phyloP scores from a whole-genome alignment of 495 filamentous ascomycete genomes.

The Daldinia bambusicola region DNA sequence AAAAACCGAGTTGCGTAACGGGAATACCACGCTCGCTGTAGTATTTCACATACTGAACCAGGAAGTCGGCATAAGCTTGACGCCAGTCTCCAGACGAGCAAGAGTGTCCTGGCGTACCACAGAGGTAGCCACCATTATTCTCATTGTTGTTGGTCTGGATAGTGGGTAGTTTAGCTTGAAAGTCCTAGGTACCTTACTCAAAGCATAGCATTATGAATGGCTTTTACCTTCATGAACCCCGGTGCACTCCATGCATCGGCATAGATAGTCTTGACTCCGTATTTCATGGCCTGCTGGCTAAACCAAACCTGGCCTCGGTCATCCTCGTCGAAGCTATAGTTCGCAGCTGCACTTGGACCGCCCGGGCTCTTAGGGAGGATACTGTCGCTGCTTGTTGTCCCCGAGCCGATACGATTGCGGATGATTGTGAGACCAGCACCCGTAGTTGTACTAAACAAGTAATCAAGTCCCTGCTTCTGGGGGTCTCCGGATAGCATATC shows the following conservation, averaged over 20 bases:
- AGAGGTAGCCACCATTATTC: slow-evolving; percentile 61
- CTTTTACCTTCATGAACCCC: slow-evolving; percentile 62
- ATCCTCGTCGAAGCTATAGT: slow-evolving; percentile 59
- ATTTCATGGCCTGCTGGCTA: slow-evolving; percentile 56
- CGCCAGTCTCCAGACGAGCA: slow-evolving; percentile 65
- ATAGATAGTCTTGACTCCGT: slow-evolving; percentile 60
- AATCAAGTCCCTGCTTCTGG: slow-evolving; percentile 55
- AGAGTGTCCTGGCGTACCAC: slow-evolving; percentile 58
- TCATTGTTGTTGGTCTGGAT: slow-evolving; percentile 55
- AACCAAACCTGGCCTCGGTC: slow-evolving; percentile 63
- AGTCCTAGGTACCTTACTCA: not conserved
- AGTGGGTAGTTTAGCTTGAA: not conserved
- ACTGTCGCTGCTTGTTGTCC: slow-evolving; percentile 43
- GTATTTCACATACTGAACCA: slow-evolving; percentile 63
- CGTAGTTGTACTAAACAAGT: slow-evolving; percentile 56
- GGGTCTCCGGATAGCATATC: slow-evolving; percentile 43
- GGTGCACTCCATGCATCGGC: slow-evolving; percentile 67
- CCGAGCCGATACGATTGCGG: slow-evolving; percentile 62
- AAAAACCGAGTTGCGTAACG: slow-evolving; percentile 62
- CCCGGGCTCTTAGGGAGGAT: slow-evolving; percentile 57
- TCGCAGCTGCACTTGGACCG: slow-evolving; percentile 47
- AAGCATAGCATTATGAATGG: not conserved
- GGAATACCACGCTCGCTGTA: slow-evolving; percentile 59
- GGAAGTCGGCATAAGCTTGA: slow-evolving; percentile 65
- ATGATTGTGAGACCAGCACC: slow-evolving; percentile 66